Conservation (phyloP, 257 asterid species). For the Solanum acaule region DNA sequence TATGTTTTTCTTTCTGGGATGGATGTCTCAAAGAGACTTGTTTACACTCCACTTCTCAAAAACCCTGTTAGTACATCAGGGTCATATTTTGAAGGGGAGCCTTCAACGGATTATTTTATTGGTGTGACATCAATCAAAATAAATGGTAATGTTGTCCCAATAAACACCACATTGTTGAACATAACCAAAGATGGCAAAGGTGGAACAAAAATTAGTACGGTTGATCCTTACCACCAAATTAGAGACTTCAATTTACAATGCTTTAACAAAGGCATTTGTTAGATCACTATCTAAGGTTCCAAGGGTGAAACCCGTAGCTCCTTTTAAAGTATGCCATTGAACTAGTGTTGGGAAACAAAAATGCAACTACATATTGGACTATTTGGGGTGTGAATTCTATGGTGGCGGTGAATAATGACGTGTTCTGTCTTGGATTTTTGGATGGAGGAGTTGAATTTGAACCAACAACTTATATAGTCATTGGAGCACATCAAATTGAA, state of each 20-base stretch:
- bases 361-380: not conserved
- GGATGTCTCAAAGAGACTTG: not conserved
- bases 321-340: constrained; percentile 50
- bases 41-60: constrained; percentile 24
- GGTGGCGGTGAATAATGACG: not conserved
- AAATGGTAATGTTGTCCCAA: not conserved
- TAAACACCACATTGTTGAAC: not conserved
- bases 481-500: constrained; percentile 27
- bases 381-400: constrained; percentile 6
- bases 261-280: constrained; percentile 14
- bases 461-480: constrained; percentile 24
- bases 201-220: not conserved
- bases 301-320: constrained; percentile 26
- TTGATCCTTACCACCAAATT: not conserved
- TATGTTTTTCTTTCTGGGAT: not conserved
- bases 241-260: not conserved
- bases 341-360: constrained; percentile 21
- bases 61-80: constrained; percentile 29
- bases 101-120: constrained; percentile 34
- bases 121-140: constrained; percentile 3
- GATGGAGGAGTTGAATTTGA: not conserved
- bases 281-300: constrained; percentile 28
- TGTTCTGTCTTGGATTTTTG: constrained; percentile 6
- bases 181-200: not conserved
- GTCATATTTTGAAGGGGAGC: constrained; percentile 2